Base-by-base conservation (phyloP, 352 stramenopile genomes). In the Phytophthora hybrid region DNA sequence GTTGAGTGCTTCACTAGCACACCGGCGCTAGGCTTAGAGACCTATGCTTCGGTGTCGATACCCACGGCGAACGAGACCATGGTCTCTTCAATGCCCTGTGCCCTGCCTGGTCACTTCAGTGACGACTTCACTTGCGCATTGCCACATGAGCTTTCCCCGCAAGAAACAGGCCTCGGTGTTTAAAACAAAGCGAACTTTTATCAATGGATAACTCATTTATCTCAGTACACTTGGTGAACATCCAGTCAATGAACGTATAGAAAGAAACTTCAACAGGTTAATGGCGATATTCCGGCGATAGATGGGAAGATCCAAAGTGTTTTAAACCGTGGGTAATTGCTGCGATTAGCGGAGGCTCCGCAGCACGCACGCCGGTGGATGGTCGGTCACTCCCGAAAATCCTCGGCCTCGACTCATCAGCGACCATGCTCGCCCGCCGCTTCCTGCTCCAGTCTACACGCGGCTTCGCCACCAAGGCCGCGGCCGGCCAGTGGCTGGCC, bases 401-500 rank as follows among this genome's bases (percentile, higher is more conserved):
- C 59, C 49, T 65, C 73, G 55, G 59, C 39, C 18, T 26, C 60
- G 32, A 70, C 54, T 60, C 31, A 37, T 37, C 21, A 41, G 26
- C 29, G 19, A 23, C 23, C 7, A 89, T 88, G 80, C 67, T 89
- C 51, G 46, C 74, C 13, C 56, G 72, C 67, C 73, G 71, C 54
- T 46, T 78, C 61, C 60, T 79, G 53, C 37, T 84, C 66, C 74
- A 79, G 56, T 63, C 66, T 47, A 44, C 66, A 63, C 85, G 83
- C 63, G 63, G 70, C 59, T 83, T 94, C 64, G 80, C 75, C 66
- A 80, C 83, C 51, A 76, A 81, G 37, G 68, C 80, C 23, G 63
- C 63, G n/a, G 39, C 79, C 53, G 78, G 76, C 56, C 78, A 89
- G 59, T 96, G 89, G 89, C 82, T 96, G 56, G 80, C 79, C 62